A percentile compares a stretch with the other conserved stretches of the same genome.
Conservation (phyloP, 805 yeast genomes). For the Metschnikowia proteae region DNA sequence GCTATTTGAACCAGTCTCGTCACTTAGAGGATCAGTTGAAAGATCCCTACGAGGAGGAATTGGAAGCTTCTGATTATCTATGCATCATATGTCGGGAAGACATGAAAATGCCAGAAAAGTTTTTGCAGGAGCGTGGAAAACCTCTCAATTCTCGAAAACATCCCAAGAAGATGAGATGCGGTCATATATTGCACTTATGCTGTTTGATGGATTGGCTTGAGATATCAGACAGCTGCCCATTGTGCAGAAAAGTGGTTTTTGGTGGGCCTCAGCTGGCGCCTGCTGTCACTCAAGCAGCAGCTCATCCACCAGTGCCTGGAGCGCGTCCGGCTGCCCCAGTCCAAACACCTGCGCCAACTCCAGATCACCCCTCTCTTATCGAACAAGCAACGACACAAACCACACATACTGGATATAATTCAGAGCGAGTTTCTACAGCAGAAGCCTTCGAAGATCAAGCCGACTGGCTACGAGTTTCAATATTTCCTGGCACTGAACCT, state of each 20-base stretch:
- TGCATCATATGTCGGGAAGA: slow-evolving; percentile 94
- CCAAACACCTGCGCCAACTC: background rate
- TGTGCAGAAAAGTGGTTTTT: slow-evolving; percentile 72
- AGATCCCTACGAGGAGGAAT: slow-evolving; percentile 60
- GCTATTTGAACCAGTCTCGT: slow-evolving; percentile 52
- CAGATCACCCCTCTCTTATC: background rate
- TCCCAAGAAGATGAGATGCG: slow-evolving; percentile 79
- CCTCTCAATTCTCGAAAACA: slow-evolving; percentile 34
- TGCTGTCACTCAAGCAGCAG: background rate
- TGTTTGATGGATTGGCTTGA: slow-evolving; percentile 93
- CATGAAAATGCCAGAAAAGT: slow-evolving; percentile 50
- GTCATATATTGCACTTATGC: slow-evolving; percentile 84
- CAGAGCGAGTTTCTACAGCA: background rate
- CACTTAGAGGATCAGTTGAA: slow-evolving; percentile 61
- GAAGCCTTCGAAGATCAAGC: background rate
- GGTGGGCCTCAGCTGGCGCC: slow-evolving; percentile 3
- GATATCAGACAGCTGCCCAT: slow-evolving; percentile 89
- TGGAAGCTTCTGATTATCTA: slow-evolving; percentile 52
- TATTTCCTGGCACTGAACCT: background rate
- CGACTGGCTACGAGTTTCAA: slow-evolving; percentile 1
- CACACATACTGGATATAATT: background rate
- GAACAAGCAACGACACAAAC: background rate
- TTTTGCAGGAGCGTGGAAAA: slow-evolving; percentile 22
- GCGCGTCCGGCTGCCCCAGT: background rate
- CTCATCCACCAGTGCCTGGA: background rate